Evolutionary conservation across 371 early-diverging fungal genomes (phyloP).

Genomic region (Gilbertella persicaria): DNA sequence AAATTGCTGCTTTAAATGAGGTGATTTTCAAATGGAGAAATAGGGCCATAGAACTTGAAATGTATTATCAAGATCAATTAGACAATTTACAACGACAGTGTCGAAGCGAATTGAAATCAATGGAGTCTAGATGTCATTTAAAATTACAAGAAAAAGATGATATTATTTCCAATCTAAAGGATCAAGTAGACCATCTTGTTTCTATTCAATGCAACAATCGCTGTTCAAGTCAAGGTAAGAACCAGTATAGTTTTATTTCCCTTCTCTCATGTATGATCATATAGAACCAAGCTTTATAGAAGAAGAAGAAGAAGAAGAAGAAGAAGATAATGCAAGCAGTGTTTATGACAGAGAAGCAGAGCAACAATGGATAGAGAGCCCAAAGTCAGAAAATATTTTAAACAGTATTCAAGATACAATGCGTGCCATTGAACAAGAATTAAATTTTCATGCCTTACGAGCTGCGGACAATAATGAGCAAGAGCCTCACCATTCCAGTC

Average conservation of each 20-base stretch:
- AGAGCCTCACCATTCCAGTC: not conserved
- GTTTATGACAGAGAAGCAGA: constrained; percentile 19
- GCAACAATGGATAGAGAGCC: constrained; percentile 6
- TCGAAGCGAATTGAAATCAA: constrained; percentile 9
- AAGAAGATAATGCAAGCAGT: constrained; percentile 6
- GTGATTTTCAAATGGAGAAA: constrained; percentile 18
- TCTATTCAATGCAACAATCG: not conserved
- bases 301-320: constrained; percentile 8
- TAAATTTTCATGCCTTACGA: constrained; percentile 3
- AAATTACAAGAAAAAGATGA: constrained; percentile 20
- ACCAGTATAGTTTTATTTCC: too few relatives aligned
- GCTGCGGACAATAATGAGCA: not conserved
- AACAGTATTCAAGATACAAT: constrained; percentile 20
- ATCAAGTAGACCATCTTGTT: constrained; percentile 21
- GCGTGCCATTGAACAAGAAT: constrained; percentile 23
- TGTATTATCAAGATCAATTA: constrained; percentile 13
- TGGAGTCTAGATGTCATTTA: constrained; percentile 18
- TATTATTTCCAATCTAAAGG: constrained; percentile 8
- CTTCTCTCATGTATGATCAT: too few relatives aligned
- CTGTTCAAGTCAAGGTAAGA: not conserved
- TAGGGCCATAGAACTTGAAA: constrained; percentile 18
- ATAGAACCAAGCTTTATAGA: constrained; percentile 5
- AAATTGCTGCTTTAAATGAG: constrained; percentile 27
- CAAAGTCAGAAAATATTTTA: constrained; percentile 17
- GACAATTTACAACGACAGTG: constrained; percentile 9